Conservation (phyloP, 73 alveolate species). For the Symbiodinium natans region DNA sequence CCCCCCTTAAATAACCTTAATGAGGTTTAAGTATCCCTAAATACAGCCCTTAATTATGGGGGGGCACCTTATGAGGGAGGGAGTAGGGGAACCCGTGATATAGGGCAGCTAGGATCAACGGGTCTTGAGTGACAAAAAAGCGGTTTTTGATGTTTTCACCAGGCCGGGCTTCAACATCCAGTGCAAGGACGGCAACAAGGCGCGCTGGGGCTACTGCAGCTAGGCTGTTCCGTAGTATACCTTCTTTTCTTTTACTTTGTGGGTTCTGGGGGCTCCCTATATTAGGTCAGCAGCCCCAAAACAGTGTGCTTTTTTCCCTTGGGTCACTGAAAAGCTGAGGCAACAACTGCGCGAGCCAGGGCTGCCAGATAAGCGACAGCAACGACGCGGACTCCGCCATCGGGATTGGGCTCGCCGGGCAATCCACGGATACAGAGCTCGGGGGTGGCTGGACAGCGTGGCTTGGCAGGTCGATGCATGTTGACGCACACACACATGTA, state of each 20-base stretch:
- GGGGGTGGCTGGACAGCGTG: background rate
- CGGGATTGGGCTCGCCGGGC: background rate
- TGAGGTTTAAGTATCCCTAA: background rate
- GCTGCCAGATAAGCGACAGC: background rate
- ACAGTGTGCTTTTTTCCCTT: too few relatives aligned
- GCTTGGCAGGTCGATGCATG: too few relatives aligned
- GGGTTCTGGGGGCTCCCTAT: too few relatives aligned
- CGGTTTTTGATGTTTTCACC: background rate
- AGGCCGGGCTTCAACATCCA: conserved; percentile 17
- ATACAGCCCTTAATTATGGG: background rate
- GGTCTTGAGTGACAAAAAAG: background rate
- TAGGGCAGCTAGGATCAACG: background rate
- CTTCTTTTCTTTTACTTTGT: too few relatives aligned
- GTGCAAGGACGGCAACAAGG: conserved; percentile 10
- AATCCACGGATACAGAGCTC: background rate
- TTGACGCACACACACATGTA: too few relatives aligned
- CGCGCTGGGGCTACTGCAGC: conserved; percentile 22
- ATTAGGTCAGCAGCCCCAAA: too few relatives aligned
- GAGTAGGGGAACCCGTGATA: background rate
- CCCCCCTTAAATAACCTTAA: too few relatives aligned
- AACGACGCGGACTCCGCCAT: conserved; percentile 20
- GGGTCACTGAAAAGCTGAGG: too few relatives aligned
- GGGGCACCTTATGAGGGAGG: background rate
- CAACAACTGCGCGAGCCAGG: conserved; percentile 12
- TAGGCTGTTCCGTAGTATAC: too few relatives aligned